A percentile compares a stretch with the other conserved stretches of the same genome.
These are phyloP conservation scores for Calendula officinalis DNA, from an alignment of 129 eudicot genomes.

Conservation along the genomic window DNA sequence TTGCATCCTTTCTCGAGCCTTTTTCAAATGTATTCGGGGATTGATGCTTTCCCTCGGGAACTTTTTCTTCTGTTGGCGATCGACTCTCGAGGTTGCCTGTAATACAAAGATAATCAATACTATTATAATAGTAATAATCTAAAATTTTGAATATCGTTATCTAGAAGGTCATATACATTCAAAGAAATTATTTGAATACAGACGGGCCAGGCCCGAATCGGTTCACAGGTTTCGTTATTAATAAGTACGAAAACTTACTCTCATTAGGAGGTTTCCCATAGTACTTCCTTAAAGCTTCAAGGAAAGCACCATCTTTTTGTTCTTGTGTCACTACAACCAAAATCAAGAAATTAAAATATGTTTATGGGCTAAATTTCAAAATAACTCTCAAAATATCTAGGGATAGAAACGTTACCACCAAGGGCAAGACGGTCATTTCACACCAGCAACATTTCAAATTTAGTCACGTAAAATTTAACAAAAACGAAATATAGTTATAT, in stretches of 20 bases:
- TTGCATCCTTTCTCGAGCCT: conserved; percentile 35
- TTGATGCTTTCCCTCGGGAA: conserved; percentile 29
- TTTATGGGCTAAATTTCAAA: not conserved
- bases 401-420: not conserved
- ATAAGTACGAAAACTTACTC: conserved; percentile 40
- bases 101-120: not conserved
- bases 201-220: not conserved
- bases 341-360: not conserved
- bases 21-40: conserved; percentile 35
- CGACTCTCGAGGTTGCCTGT: conserved; percentile 39
- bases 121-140: no score
- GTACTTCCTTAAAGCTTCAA: conserved; percentile 52
- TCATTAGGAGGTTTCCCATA: conserved; percentile 69
- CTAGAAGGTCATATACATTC: no score
- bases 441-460: not conserved
- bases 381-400: not conserved
- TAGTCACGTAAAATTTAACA: conserved; percentile 1
- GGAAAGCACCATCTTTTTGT: conserved; percentile 54
- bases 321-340: conserved; percentile 63
- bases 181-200: not conserved
- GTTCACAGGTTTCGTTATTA: not conserved
- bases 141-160: no score
- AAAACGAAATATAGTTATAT: not conserved
- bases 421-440: conserved; percentile 1
- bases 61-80: conserved; percentile 28